Evolutionary conservation across 805 yeast species (phyloP).

Genomic region (Metschnikowia noctiluminum): DNA sequence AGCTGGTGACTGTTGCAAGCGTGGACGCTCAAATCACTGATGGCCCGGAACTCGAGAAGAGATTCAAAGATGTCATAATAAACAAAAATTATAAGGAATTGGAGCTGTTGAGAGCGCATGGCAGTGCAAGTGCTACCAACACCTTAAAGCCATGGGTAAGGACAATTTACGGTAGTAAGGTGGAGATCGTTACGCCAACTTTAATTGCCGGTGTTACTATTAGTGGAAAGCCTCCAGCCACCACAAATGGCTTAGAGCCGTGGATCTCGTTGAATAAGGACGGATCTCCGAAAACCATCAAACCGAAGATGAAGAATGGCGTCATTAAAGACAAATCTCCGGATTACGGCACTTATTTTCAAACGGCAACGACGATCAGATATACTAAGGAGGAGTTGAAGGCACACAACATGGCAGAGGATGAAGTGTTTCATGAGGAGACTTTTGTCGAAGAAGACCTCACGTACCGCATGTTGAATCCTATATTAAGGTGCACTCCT

Average conservation of each 20-base stretch:
- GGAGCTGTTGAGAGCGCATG: constrained; percentile 20
- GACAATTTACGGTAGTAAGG: constrained; percentile 55
- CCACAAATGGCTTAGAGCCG: constrained; percentile 67
- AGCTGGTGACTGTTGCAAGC: constrained; percentile 5
- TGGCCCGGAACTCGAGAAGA: constrained; percentile 21
- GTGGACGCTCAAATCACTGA: constrained; percentile 16
- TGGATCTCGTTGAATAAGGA: constrained; percentile 78
- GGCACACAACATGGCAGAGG: constrained; percentile 71
- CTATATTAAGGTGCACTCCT: constrained; percentile 83
- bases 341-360: constrained; percentile 71
- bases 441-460: constrained; percentile 61
- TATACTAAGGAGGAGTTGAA: constrained; percentile 60
- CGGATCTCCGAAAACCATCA: constrained; percentile 77
- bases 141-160: constrained; percentile 61
- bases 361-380: constrained; percentile 58
- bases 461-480: constrained; percentile 70
- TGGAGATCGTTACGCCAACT: constrained; percentile 62
- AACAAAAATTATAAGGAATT: constrained; percentile 28
- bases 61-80: constrained; percentile 28
- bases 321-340: constrained; percentile 63
- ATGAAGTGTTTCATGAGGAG: constrained; percentile 55
- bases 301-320: constrained; percentile 75
- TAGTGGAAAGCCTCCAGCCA: constrained; percentile 65
- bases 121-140: constrained; percentile 29
- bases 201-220: constrained; percentile 63